Percentiles rank a stretch among this genome's conserved stretches.
These are phyloP conservation scores for Sporopachydermia quercuum DNA, from an alignment of 805 yeast genomes.

Conservation along the genomic window DNA sequence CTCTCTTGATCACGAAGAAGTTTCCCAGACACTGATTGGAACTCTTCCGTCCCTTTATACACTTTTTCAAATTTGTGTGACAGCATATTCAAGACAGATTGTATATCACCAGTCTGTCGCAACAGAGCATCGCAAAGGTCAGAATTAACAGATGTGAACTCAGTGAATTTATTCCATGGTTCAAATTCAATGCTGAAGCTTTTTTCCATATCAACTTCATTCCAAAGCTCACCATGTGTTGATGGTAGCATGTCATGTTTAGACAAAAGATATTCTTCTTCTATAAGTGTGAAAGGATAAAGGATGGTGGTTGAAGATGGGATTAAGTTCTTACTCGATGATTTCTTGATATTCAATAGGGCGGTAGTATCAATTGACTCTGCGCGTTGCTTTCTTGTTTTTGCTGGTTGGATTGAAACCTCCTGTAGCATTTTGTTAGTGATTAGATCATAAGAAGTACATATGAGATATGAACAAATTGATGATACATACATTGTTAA, in stretches of 20 bases:
- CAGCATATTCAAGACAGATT: conserved; percentile 31
- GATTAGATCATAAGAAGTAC: not conserved
- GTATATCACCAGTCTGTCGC: conserved; percentile 28
- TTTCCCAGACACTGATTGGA: conserved; percentile 40
- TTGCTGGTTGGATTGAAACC: too few relatives aligned
- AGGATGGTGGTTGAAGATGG: too few relatives aligned
- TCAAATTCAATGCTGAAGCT: conserved; percentile 4
- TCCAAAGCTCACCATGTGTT: not conserved
- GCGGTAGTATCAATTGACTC: too few relatives aligned
- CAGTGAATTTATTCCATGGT: conserved; percentile 2
- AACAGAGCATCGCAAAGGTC: conserved; percentile 22
- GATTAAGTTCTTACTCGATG: too few relatives aligned
- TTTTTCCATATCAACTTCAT: not conserved
- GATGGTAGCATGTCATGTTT: not conserved
- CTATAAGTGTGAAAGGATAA: not conserved
- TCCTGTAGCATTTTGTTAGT: too few relatives aligned
- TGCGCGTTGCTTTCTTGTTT: too few relatives aligned
- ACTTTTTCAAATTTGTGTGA: conserved; percentile 41
- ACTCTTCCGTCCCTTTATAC: conserved; percentile 43
- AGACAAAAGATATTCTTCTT: not conserved
- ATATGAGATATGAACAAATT: not conserved
- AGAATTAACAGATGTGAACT: not conserved
- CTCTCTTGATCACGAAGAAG: conserved; percentile 32
- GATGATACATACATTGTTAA: conserved; percentile 1
- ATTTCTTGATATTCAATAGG: too few relatives aligned